Evolutionary conservation across 1,139 yeast genomes (phyloP).

Genomic region (Sugiyamaella japonica): DNA sequence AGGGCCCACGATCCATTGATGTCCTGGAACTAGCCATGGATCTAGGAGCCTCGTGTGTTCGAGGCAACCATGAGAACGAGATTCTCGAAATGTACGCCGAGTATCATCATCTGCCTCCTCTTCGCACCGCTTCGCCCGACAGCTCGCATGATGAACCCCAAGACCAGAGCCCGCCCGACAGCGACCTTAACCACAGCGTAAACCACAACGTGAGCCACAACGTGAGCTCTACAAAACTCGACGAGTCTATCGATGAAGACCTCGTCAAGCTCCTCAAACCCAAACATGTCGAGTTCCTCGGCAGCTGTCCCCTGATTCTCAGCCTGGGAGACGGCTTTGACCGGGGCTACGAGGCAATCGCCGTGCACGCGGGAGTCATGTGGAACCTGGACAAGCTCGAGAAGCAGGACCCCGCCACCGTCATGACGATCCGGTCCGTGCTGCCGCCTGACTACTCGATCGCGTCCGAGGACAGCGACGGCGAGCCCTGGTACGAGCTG

Average conservation of each 20-base stretch:
- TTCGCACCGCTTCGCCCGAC: conserved; percentile 19
- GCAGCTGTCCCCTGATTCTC: conserved; percentile 64
- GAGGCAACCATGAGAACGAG: conserved; percentile 87
- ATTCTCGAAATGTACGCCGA: conserved; percentile 60
- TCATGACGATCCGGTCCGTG: conserved; percentile 61
- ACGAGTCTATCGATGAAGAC: conserved; percentile 45
- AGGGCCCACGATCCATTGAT: conserved; percentile 74
- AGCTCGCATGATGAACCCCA: background rate
- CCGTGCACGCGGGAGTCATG: conserved; percentile 76
- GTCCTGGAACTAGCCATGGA: conserved; percentile 65
- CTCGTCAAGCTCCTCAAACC: conserved; percentile 62
- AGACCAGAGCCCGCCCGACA: too few species aligned
- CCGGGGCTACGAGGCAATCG: conserved; percentile 53
- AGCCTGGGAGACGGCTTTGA: conserved; percentile 58
- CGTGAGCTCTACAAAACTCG: conserved; percentile 4
- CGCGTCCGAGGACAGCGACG: conserved; percentile 54
- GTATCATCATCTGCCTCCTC: conserved; percentile 50
- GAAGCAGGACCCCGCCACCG: conserved; percentile 62
- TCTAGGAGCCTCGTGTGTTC: conserved; percentile 60
- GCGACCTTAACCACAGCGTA: too few species aligned
- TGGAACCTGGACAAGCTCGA: conserved; percentile 56
- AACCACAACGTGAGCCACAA: too few species aligned
- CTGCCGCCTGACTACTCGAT: conserved; percentile 57
- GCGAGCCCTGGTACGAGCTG: conserved; percentile 59
- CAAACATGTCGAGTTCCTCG: conserved; percentile 57